Evolutionary conservation across 495 filamentous ascomycete species (phyloP), one percentile per base, ranked within the genome.

Genomic region (Viridothelium virens): DNA sequence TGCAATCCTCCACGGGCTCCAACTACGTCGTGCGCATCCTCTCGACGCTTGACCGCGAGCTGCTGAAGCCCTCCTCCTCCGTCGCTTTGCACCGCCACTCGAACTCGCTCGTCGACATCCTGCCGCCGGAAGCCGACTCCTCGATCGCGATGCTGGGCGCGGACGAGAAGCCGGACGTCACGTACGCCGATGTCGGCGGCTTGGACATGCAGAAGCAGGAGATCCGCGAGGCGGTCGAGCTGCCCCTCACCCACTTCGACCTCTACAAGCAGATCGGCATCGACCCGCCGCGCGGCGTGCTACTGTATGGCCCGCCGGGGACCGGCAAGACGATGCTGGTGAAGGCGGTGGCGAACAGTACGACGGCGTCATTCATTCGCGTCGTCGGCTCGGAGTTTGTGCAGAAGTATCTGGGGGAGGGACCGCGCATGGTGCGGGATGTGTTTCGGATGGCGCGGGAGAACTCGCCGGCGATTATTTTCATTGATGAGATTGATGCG

Each of bases 191-290:
- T 77, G 95, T 98, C 64, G 94, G 94, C 79, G 94, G 94, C 7
- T 80, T 97, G 67, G 94, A 98, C 75, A 98, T 98, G 94, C 94
- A 98, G 79, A 98, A 98, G 81, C 94, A 98, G 79, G 94, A 98
- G 77, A 98, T 98, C 63, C 84, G 95, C 64, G 94, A 98, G 78
- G 94, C 94, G 18, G 94, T 98, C 65, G 94, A 98, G 80, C 80
- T 98, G 66, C 94, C 94, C 10, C 80, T 98, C 68, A 96, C 92
- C 36, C 95, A 97, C 76, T 96, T 96, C 75, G 93, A 97, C 76
- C 87, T 98, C 12, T 98, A 98, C 82, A 93, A 90, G 79, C 92
- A 97, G 79, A 97, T 97, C 67, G 89, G 93, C 78, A 98, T 98
- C 75, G 94, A 97, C 75, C 94, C 95, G 38, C 94, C 94, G 46